Evolutionary conservation across 192 early-diverging fungal genomes (phyloP).

Genomic region (Mortierella hygrophila): DNA sequence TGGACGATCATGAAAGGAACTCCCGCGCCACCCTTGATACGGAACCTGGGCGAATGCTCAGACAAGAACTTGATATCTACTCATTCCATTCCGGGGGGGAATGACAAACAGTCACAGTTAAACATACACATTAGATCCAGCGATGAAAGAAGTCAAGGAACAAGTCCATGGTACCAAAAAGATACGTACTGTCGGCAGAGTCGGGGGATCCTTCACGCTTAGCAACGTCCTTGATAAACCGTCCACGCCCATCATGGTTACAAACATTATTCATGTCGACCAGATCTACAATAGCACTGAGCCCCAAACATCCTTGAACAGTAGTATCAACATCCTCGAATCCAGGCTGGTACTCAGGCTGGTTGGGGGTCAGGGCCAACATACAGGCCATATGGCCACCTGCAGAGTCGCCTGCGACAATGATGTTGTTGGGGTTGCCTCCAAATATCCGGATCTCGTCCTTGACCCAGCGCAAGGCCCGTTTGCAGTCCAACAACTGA

Average conservation of each 20-base stretch:
- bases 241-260: slow-evolving; percentile 50
- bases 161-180: background rate
- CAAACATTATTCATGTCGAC: slow-evolving; percentile 57
- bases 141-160: background rate
- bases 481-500: slow-evolving; percentile 76
- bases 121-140: background rate
- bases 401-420: slow-evolving; percentile 62
- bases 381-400: slow-evolving; percentile 72
- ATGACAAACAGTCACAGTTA: background rate
- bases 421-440: slow-evolving; percentile 74
- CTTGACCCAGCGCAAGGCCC: slow-evolving; percentile 77
- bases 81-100: background rate
- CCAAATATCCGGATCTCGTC: slow-evolving; percentile 70
- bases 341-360: slow-evolving; percentile 61
- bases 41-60: slow-evolving; percentile 48
- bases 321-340: slow-evolving; percentile 72
- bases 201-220: slow-evolving; percentile 34
- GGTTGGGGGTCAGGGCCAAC: slow-evolving; percentile 65
- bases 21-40: slow-evolving; percentile 22
- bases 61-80: slow-evolving; percentile 49
- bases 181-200: slow-evolving; percentile 43
- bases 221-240: slow-evolving; percentile 62
- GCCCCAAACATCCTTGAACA: slow-evolving; percentile 66
- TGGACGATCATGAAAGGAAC: slow-evolving; percentile 57
- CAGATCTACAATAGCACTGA: slow-evolving; percentile 65